Base-by-base conservation (phyloP, 2,329 filamentous ascomycete genomes). In the Ophiostoma australiae region DNA sequence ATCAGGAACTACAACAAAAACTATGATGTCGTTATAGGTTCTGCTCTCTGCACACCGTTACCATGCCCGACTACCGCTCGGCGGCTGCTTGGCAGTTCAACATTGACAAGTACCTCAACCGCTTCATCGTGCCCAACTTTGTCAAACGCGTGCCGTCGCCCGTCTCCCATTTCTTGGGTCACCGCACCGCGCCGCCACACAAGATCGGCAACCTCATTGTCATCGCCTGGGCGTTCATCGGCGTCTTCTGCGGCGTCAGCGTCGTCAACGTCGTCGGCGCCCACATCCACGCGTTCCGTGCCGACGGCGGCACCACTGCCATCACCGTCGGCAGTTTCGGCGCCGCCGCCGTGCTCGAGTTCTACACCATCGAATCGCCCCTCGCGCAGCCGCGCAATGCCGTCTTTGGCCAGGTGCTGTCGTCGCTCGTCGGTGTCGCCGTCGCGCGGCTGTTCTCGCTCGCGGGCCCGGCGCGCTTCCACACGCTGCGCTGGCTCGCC, bases 61-160 rank as follows among this genome's bases (percentile, higher is more conserved):
- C 7, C 17, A 67, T 70, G 69, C 52, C 41, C 37, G 17, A 27
- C 67, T 35, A n/a, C 27, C 41, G 55, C 31, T 70, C 69, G 48
- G 48, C 44, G 33, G 67, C 67, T 6, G 63, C 61, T 52, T 85
- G 83, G 81, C 83, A 89, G 76, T 88, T 96, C 79, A 87, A 95
- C 80, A 86, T 97, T 74, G 93, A 97, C 82, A 81, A 80, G n/a
- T 87, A 90, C 77, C 78, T 96, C 69, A 93, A 94, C 78, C 90
- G 85, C 2, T 83, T 88, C 72, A 77, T 96, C 33, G 91, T 91
- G 10, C 81, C 85, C 17, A 89, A 90, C 58, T 87, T 86, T 75
- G 85, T 92, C 78, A 81, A 85, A 37, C 80, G 82, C 65, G 77
- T 97, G 1, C 93, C 93, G 0, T 82, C 82, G 67, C 85, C 86